A percentile compares a stretch with the other conserved stretches of the same genome.
Evolutionary conservation across 129 eudicot species (phyloP).

Genomic region (Helichrysum umbraculigerum): DNA sequence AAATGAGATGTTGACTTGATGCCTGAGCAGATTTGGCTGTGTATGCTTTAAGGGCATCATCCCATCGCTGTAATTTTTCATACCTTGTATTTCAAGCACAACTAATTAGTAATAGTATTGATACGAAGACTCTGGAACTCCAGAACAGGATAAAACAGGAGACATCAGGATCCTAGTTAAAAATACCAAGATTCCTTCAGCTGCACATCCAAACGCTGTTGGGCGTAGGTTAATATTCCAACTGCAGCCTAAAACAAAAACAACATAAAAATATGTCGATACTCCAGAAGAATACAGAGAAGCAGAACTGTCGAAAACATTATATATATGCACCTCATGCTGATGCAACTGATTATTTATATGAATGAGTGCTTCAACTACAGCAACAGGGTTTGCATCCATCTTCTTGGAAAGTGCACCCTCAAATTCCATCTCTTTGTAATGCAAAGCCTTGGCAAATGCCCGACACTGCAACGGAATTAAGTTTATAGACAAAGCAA

Average conservation of each 20-base stretch:
- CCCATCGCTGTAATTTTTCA: constrained; percentile 97
- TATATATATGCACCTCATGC: constrained; percentile 70
- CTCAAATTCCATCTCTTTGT: constrained; percentile 99
- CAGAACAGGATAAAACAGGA: neutral
- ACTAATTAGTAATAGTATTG: constrained; percentile 17
- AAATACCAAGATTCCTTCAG: constrained; percentile 94
- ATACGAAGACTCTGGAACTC: neutral
- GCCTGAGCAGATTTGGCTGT: constrained; percentile 83
- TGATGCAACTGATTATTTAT: constrained; percentile 97
- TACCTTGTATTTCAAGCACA: constrained; percentile 59
- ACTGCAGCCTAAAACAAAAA: constrained; percentile 79
- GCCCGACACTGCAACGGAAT: constrained; percentile 80
- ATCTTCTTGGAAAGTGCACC: constrained; percentile 86
- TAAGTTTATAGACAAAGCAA: constrained; percentile 2
- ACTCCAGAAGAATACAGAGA: constrained; percentile 12
- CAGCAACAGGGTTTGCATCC: constrained; percentile 98
- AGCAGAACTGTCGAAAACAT: neutral
- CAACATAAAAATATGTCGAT: constrained; percentile 9
- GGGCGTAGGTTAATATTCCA: constrained; percentile 93
- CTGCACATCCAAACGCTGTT: constrained; percentile 84
- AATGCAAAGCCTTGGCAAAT: constrained; percentile 98
- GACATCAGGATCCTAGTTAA: constrained; percentile 12
- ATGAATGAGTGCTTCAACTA: constrained; percentile 95
- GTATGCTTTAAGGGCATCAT: constrained; percentile 95
- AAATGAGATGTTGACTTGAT: constrained; percentile 66